Conservation (phyloP, 2,329 filamentous ascomycete genomes). For the Botrytis medusae region DNA sequence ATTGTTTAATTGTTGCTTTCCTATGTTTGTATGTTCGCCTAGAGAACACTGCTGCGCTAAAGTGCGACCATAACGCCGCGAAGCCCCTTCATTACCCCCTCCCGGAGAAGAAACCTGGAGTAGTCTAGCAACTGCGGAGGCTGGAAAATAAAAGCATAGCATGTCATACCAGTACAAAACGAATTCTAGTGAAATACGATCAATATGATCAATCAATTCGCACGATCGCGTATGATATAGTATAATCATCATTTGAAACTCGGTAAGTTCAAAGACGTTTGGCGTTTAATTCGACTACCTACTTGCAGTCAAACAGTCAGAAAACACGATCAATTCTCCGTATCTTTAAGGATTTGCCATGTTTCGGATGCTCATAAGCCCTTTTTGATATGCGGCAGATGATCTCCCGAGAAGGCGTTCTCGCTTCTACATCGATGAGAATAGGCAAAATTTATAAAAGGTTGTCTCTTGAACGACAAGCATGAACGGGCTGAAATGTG, state of each 20-base stretch:
- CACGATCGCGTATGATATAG: slow-evolving; percentile 4
- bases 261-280: slow-evolving; percentile 7
- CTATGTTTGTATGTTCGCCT: background rate
- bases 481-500: slow-evolving; percentile 18
- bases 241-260: slow-evolving; percentile 6
- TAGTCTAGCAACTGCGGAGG: slow-evolving; percentile 18
- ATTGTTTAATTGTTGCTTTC: background rate
- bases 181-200: background rate
- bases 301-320: slow-evolving; percentile 11
- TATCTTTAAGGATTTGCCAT: slow-evolving; percentile 11
- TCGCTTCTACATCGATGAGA: slow-evolving; percentile 20
- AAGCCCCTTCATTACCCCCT: slow-evolving; percentile 22
- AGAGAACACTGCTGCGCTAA: slow-evolving; percentile 6
- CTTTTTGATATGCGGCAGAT: slow-evolving; percentile 27
- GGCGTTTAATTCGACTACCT: slow-evolving; percentile 7
- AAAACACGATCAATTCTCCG: slow-evolving; percentile 22
- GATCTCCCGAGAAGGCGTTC: slow-evolving; percentile 30
- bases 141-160: background rate
- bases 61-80: slow-evolving; percentile 21
- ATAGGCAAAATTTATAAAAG: slow-evolving; percentile 5
- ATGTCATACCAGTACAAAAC: background rate
- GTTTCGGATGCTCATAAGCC: slow-evolving; percentile 24
- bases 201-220: slow-evolving; percentile 12
- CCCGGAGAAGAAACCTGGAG: slow-evolving; percentile 21
- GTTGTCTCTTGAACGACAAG: slow-evolving; percentile 1